These are phyloP conservation scores for Colletotrichum agaves DNA, from an alignment of 2,329 filamentous ascomycete genomes.

Conservation along the genomic window DNA sequence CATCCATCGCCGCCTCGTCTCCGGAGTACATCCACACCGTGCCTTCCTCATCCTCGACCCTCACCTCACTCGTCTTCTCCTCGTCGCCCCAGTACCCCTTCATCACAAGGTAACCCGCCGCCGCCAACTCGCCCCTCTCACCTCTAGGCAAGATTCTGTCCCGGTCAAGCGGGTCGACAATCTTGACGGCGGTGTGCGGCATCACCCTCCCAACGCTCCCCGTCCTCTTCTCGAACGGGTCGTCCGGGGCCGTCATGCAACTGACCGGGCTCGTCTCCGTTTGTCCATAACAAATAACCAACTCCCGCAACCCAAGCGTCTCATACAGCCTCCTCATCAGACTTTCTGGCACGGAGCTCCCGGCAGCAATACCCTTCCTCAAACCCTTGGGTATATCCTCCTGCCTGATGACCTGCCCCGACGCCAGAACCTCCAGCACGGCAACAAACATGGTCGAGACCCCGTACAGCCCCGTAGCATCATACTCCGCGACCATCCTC, in stretches of 20 bases:
- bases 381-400: slow-evolving; percentile 56
- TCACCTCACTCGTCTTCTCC: slow-evolving; percentile 74
- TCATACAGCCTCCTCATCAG: slow-evolving; percentile 82
- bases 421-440: slow-evolving; percentile 79
- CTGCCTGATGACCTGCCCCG: slow-evolving; percentile 42
- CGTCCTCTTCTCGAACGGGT: slow-evolving; percentile 78
- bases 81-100: slow-evolving; percentile 88
- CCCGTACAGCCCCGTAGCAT: slow-evolving; percentile 79
- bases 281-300: slow-evolving; percentile 98
- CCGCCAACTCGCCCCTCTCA: slow-evolving; percentile 81
- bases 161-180: slow-evolving; percentile 77
- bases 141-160: slow-evolving; percentile 69
- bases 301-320: slow-evolving; percentile 78
- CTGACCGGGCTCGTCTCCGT: slow-evolving; percentile 85
- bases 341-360: slow-evolving; percentile 83
- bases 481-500: slow-evolving; percentile 61
- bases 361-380: slow-evolving; percentile 91
- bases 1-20: slow-evolving; percentile 89
- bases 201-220: slow-evolving; percentile 82
- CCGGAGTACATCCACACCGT: slow-evolving; percentile 90
- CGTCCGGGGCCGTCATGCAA: slow-evolving; percentile 83
- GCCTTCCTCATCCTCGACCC: slow-evolving; percentile 56
- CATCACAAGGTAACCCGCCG: slow-evolving; percentile 90
- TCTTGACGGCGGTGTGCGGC: slow-evolving; percentile 81
- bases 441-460: slow-evolving; percentile 96